phyloP scores from a whole-genome alignment of 2,329 filamentous ascomycete species.

The Aspergillus texensis region DNA sequence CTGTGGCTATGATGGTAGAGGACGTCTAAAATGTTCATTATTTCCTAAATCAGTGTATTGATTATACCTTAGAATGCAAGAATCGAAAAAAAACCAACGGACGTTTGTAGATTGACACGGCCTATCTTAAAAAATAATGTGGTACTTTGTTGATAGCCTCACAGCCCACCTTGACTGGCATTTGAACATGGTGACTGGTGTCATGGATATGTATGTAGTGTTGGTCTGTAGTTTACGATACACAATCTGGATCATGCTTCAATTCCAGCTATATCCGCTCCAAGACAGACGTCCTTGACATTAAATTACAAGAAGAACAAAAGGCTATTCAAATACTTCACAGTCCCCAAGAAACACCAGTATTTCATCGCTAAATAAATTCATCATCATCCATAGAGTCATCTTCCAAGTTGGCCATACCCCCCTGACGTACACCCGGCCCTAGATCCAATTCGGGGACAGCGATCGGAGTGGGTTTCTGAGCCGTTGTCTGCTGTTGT shows the following conservation, averaged over 20 bases:
- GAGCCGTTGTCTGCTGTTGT: background rate
- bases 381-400: slow-evolving; percentile 39
- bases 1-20: background rate
- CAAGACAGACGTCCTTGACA: background rate
- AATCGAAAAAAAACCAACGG: too few species aligned
- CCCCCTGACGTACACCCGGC: slow-evolving; percentile 15
- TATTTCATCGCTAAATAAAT: slow-evolving; percentile 25
- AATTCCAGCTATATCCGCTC: background rate
- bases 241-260: background rate
- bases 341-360: background rate
- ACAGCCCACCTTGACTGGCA: background rate
- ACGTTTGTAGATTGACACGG: background rate
- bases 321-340: background rate
- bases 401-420: slow-evolving; percentile 12
- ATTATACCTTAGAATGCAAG: background rate
- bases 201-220: background rate
- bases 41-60: background rate
- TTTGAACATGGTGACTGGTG: background rate
- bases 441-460: slow-evolving; percentile 15
- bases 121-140: background rate
- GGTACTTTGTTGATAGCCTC: background rate
- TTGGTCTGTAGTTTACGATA: background rate
- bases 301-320: background rate
- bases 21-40: too few species aligned
- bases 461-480: slow-evolving; percentile 4